phyloP scores from a whole-genome alignment of 1,284 basidiomycete genomes.

The Pterula multifida region DNA sequence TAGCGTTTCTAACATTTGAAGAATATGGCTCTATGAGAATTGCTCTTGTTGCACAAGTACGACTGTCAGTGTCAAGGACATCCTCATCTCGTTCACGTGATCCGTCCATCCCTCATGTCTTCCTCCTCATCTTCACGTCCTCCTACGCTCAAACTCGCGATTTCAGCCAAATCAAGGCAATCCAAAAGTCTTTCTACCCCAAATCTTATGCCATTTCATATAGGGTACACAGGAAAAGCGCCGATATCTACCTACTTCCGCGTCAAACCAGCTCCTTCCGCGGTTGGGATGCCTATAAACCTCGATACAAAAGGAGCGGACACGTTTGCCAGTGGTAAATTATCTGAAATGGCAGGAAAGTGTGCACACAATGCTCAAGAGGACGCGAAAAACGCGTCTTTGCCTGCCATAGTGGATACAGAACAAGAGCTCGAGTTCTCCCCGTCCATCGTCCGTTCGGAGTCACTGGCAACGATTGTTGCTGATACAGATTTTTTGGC shows the following conservation, averaged over 20 bases:
- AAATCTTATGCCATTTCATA: constrained; percentile 72
- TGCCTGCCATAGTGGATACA: not conserved
- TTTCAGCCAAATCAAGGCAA: not conserved
- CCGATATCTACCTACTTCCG: constrained; percentile 64
- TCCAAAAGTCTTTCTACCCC: constrained; percentile 23
- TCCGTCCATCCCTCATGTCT: not conserved
- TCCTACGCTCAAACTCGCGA: not conserved
- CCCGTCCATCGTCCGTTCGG: not conserved
- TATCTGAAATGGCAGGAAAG: constrained; percentile 4
- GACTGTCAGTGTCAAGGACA: too few relatives aligned
- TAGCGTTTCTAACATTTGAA: too few relatives aligned
- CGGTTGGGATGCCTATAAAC: constrained; percentile 19
- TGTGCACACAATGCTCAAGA: not conserved
- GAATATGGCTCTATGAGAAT: too few relatives aligned
- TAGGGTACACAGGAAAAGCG: constrained; percentile 57
- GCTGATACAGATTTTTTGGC: not conserved
- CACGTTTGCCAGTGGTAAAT: not conserved
- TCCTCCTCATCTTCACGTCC: not conserved
- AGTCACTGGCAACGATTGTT: not conserved
- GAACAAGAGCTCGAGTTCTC: too few relatives aligned
- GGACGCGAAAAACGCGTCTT: constrained; percentile 5
- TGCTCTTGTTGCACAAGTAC: too few relatives aligned
- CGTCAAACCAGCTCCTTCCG: constrained; percentile 29
- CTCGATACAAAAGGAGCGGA: not conserved
- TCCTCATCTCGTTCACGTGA: too few relatives aligned